These are phyloP conservation scores for Wickerhamomyces pijperi DNA, from an alignment of 805 yeast species.

Conservation along the genomic window DNA sequence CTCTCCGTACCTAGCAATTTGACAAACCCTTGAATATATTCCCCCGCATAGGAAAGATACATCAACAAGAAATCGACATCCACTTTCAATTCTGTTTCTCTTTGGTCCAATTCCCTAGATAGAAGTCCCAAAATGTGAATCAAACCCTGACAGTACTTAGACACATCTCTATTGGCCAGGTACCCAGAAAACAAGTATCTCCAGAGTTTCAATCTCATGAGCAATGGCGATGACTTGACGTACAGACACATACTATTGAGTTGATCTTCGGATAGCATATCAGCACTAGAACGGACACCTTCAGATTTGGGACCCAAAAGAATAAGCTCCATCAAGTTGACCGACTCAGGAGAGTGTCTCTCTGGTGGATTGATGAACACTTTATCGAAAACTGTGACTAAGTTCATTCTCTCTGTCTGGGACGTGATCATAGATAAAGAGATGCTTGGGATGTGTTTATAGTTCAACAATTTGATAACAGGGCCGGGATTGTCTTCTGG, in stretches of 20 bases:
- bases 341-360: constrained; percentile 18
- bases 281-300: background rate
- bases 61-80: constrained; percentile 35
- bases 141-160: constrained; percentile 36
- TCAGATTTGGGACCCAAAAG: constrained; percentile 19
- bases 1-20: constrained; percentile 13
- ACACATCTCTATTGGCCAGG: constrained; percentile 17
- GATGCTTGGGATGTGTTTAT: constrained; percentile 45
- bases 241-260: constrained; percentile 45
- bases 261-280: constrained; percentile 25
- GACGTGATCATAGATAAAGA: constrained; percentile 37
- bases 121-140: constrained; percentile 38
- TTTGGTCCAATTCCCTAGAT: constrained; percentile 18
- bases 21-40: constrained; percentile 30
- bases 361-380: constrained; percentile 8
- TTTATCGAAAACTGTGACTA: constrained; percentile 52
- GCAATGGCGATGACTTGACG: constrained; percentile 50
- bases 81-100: constrained; percentile 13
- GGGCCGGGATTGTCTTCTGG: constrained; percentile 3
- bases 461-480: constrained; percentile 43
- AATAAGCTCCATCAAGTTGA: constrained; percentile 33
- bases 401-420: constrained; percentile 61
- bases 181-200: constrained; percentile 53
- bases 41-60: constrained; percentile 43
- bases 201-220: constrained; percentile 67